Base-by-base conservation (phyloP, 306 rosid species). In the Lotus japonicus region DNA sequence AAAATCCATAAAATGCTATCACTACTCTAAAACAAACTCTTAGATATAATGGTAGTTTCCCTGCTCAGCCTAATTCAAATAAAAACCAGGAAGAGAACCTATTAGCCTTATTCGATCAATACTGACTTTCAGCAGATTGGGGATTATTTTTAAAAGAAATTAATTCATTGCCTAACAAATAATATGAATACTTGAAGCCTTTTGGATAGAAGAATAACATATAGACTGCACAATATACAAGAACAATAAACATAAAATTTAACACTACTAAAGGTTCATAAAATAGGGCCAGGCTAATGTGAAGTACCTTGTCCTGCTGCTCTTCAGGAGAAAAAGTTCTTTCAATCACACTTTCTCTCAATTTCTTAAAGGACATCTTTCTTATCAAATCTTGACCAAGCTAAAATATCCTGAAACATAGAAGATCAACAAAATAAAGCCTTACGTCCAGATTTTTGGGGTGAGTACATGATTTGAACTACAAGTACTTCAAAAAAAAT, bases 221-320 rank as follows among this genome's bases (percentile, higher is more conserved):
- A 31, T 31, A 54, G 41, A 63, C 41, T 11, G n/a, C 56, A 57
- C 13, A 2, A 2, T 53, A 36, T 14, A 44, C 5, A 14, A 17
- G 41, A 26, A 26, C 4, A 57, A 35, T 15, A 28, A 48, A 26
- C 64, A 14, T 62, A 59, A 44, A 68, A 56, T 35, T 73, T 46
- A 50, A 58, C 19, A 59, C 49, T 39, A 31, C 35, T 26, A 26
- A 4, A 62, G 28, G 33, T 46, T 56, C 50, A 61, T 55, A n/a
- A 41, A 73, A 18, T 21, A 54, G 42, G 36, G 52, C 17, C 36
- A 58, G 54, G 64, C 58, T 31, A 76, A 31, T 59, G 64, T 78
- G 38, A 64, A 49, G 50, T 77, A 70, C 96, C 96, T 83, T 83
- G 58, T 57, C 69, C 65, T 78, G 84, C 80, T 83, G 78, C 80